phyloP scores from a whole-genome alignment of 768 basidiomycete genomes.

The Tremella yokohamensis region DNA sequence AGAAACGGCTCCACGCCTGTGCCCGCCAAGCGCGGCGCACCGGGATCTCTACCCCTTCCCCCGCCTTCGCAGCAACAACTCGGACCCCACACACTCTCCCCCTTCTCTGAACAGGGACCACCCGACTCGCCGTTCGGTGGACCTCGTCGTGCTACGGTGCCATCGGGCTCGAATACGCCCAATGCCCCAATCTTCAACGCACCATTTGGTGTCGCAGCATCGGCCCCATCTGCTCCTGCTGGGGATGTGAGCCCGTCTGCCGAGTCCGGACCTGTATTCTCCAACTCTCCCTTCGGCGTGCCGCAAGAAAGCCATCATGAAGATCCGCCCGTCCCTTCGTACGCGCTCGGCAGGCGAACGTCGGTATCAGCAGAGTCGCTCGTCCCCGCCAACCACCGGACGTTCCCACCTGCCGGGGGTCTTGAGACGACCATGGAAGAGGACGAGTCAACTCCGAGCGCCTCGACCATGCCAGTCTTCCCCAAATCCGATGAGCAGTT shows the following conservation, averaged over 20 bases:
- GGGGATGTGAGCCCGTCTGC: constrained; percentile 12
- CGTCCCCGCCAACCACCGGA: constrained; percentile 58
- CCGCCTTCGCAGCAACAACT: not conserved
- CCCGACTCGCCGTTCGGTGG: constrained; percentile 44
- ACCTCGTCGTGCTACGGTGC: constrained; percentile 32
- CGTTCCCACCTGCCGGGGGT: constrained; percentile 13
- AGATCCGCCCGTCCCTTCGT: constrained; percentile 50
- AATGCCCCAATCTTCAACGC: constrained; percentile 15
- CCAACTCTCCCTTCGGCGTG: constrained; percentile 24
- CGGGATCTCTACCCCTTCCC: constrained; percentile 1
- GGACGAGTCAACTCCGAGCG: constrained; percentile 57
- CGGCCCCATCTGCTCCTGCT: constrained; percentile 6
- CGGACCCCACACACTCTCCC: constrained; percentile 26
- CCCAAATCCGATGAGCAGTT: constrained; percentile 85
- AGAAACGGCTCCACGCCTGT: not conserved
- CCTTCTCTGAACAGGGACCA: constrained; percentile 45
- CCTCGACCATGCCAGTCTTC: constrained; percentile 55
- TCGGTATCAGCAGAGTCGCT: constrained; percentile 97
- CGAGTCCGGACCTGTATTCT: constrained; percentile 13
- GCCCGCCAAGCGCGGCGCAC: constrained; percentile 10
- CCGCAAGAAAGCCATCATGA: constrained; percentile 21
- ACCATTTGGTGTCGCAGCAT: constrained; percentile 18
- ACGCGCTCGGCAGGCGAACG: constrained; percentile 82
- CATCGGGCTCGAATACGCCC: constrained; percentile 15
- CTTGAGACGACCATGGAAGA: constrained; percentile 36